Evolutionary conservation across 2,329 filamentous ascomycete genomes (phyloP).

Genomic region (Ophiostoma montium): DNA sequence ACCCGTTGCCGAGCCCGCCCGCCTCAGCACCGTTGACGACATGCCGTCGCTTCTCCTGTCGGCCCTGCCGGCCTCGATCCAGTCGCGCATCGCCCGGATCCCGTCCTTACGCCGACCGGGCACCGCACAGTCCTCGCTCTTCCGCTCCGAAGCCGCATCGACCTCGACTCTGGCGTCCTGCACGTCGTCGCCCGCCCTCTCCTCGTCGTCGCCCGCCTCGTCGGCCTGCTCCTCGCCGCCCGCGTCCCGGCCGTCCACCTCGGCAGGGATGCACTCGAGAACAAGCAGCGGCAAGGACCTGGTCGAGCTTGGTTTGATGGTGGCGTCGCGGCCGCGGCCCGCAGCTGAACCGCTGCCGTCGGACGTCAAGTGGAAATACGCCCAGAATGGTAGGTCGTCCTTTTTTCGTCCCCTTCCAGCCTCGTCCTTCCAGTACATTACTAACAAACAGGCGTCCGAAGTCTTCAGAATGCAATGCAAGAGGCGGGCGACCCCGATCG

Average conservation of each 20-base stretch:
- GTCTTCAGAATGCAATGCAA: slow-evolving; percentile 10
- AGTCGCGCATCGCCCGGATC: slow-evolving; percentile 13
- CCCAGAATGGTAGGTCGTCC: slow-evolving; percentile 9
- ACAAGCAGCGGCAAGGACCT: slow-evolving; percentile 1
- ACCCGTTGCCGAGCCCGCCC: no score
- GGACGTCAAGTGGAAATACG: slow-evolving; percentile 14
- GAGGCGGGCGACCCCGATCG: slow-evolving; percentile 13
- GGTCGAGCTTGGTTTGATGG: slow-evolving; percentile 5
- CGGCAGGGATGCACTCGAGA: slow-evolving; percentile 1
- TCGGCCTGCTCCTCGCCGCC: slow-evolving; percentile 6
- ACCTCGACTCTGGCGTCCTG: neutral
- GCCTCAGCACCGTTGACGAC: neutral
- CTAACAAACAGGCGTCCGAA: slow-evolving; percentile 8
- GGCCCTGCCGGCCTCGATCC: slow-evolving; percentile 15
- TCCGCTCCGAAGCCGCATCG: slow-evolving; percentile 2
- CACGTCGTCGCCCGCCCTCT: neutral
- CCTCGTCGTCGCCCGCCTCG: neutral
- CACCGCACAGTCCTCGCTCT: slow-evolving; percentile 6
- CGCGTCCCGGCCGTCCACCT: slow-evolving; percentile 6
- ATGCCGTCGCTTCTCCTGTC: slow-evolving; percentile 12
- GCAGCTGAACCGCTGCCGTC: neutral
- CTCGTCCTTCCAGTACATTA: neutral
- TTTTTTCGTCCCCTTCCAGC: neutral
- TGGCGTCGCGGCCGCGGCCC: neutral
- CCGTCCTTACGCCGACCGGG: slow-evolving; percentile 10